Base-by-base conservation (phyloP, 441 rosid species). In the Rhodomyrtus psidioides region DNA sequence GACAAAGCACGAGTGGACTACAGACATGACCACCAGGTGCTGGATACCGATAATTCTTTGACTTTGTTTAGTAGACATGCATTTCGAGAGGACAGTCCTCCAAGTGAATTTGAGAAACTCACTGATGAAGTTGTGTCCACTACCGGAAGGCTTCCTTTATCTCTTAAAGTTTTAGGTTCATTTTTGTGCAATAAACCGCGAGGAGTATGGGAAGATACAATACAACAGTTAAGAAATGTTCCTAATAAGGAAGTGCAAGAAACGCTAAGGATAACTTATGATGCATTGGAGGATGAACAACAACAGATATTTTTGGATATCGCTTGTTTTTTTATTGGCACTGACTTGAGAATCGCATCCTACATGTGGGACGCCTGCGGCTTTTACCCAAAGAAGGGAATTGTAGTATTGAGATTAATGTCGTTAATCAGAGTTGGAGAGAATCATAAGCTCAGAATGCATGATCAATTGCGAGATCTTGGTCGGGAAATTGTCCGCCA, bases 171-270 rank as follows among this genome's bases (percentile, higher is more conserved):
- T 23, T 2, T 56, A 24, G 59, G 58, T 55, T 56, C 27, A 24
- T 1, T 56, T 56, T 9, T 56, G 27, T 0, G 2, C 14, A 0
- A 0, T 24, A 0, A 56, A 24, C 0, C 4, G 6, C 59, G 0
- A 24, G 27, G 12, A 4, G 14, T 56, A 24, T 56, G 59, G 59
- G 0, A 56, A 56, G 59, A 21, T 23, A 55, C 58, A 2, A 55
- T 55, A 23, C 23, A 23, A 23, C 8, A 55, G 26, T 55, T 55
- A 23, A 9, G 12, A 9, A 55, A 23, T 9, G 12, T 9, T n/a
- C 58, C n/a, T 4, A 0, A 23, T 23, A 9, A 8, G n/a, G 2
- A 55, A 55, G 58, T 55, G 12, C 58, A 23, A 55, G 12, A 23
- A 23, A 55, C 0, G n/a, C n/a, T 55, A 55, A 55, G 1, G 12